Evolutionary conservation across 805 yeast species (phyloP).

Genomic region (Lipomyces spencermartinsiae): DNA sequence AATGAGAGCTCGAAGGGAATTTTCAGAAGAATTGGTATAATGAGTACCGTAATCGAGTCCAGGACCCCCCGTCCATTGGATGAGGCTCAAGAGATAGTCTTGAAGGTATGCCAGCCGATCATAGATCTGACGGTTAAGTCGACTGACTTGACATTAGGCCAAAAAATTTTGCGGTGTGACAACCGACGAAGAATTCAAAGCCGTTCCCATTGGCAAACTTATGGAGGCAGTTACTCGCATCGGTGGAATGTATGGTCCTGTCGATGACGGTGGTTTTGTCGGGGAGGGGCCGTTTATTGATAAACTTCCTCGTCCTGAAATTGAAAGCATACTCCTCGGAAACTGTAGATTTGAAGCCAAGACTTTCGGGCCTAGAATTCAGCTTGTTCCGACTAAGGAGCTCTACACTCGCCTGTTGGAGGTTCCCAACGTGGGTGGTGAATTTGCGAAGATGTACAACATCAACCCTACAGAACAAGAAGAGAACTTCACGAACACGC

Average conservation of each 20-base stretch:
- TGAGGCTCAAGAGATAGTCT: constrained; percentile 37
- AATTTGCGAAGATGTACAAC: constrained; percentile 23
- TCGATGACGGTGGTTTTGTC: constrained; percentile 42
- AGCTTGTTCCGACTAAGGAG: constrained; percentile 23
- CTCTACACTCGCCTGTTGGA: constrained; percentile 19
- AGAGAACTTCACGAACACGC: constrained; percentile 15
- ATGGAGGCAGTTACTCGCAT: constrained; percentile 40
- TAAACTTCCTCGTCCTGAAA: constrained; percentile 23
- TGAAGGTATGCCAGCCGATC: constrained; percentile 19
- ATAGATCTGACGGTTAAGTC: not conserved
- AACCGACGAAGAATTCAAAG: constrained; percentile 37
- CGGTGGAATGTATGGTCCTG: constrained; percentile 42
- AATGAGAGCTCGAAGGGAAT: constrained; percentile 32
- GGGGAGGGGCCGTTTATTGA: constrained; percentile 36
- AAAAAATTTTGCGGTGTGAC: constrained; percentile 27
- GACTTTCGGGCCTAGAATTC: constrained; percentile 35
- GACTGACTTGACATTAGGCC: constrained; percentile 12
- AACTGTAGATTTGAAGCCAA: constrained; percentile 43
- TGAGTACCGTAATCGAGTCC: constrained; percentile 43
- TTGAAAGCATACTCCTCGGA: constrained; percentile 41
- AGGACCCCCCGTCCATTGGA: constrained; percentile 37
- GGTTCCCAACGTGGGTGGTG: constrained; percentile 27
- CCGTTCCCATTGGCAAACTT: constrained; percentile 39
- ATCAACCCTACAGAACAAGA: constrained; percentile 20
- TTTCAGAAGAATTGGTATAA: constrained; percentile 41